A percentile compares a stretch with the other conserved stretches of the same genome.
phyloP scores from a whole-genome alignment of 345 rosid genomes.

The Anastatica hierochuntica region DNA sequence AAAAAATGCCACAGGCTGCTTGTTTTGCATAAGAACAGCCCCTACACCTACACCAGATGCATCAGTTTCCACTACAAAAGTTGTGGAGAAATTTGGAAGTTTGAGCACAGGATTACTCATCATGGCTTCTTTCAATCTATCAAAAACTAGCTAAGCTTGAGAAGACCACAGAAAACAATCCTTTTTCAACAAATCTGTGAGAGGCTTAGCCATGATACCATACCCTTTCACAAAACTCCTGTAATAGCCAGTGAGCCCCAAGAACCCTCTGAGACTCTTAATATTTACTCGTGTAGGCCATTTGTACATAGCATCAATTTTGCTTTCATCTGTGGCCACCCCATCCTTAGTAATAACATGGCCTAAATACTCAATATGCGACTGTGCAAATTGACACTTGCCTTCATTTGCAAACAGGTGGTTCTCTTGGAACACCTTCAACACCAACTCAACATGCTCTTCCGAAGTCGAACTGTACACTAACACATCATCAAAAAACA shows the following conservation, averaged over 20 bases:
- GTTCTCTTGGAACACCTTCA: too few species aligned
- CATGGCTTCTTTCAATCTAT: rapidly evolving
- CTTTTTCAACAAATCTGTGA: background rate
- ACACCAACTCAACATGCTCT: too few species aligned
- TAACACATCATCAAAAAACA: too few species aligned
- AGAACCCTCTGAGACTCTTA: background rate
- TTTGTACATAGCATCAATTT: background rate
- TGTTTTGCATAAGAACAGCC: background rate
- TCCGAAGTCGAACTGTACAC: too few species aligned
- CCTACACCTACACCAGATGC: background rate
- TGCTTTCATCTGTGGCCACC: background rate
- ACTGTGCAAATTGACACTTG: background rate
- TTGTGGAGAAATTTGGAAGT: rapidly evolving
- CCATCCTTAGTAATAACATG: background rate
- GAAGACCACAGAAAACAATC: background rate
- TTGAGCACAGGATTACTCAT: background rate
- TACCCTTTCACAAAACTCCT: background rate
- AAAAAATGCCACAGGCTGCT: background rate
- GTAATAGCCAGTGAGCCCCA: background rate
- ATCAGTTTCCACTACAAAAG: background rate
- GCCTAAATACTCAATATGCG: background rate
- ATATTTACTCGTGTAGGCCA: background rate
- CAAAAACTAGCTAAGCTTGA: background rate
- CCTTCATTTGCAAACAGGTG: background rate
- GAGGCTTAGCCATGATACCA: background rate